A percentile compares a stretch with the other conserved stretches of the same genome.
Conservation (phyloP, 179 eudicot genomes). For the Patellifolia procumbens region DNA sequence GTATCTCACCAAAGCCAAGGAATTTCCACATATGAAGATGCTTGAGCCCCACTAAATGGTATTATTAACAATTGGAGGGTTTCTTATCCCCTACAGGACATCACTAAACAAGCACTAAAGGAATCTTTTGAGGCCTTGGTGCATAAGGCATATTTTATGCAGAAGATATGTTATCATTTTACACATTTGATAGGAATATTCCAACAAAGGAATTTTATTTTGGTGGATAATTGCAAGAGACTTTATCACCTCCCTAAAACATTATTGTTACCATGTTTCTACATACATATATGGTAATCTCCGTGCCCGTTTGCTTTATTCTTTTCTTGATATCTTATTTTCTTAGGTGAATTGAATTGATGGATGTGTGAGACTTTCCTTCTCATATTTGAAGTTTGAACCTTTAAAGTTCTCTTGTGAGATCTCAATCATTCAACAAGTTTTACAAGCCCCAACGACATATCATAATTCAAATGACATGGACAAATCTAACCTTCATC, state of each 20-base stretch:
- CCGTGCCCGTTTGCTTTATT: not conserved
- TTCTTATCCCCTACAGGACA: not conserved
- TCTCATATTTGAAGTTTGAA: not conserved
- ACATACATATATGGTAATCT: too few relatives aligned
- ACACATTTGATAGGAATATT: not conserved
- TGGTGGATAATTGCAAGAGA: too few relatives aligned
- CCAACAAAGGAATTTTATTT: too few relatives aligned
- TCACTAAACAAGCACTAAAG: not conserved
- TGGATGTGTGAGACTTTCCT: not conserved
- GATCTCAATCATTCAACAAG: not conserved
- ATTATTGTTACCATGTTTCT: too few relatives aligned
- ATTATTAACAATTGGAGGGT: not conserved
- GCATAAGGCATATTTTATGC: too few relatives aligned
- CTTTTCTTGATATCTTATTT: too few relatives aligned
- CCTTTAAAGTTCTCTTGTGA: not conserved
- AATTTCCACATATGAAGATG: not conserved
- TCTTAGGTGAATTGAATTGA: not conserved
- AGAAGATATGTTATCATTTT: not conserved
- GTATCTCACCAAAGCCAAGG: not conserved
- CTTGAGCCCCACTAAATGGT: not conserved
- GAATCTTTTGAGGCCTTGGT: too few relatives aligned
- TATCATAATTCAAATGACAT: not conserved
- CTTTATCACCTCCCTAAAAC: too few relatives aligned
- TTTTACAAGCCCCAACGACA: not conserved
- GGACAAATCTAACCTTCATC: constrained; percentile 41